Conservation (phyloP, 805 yeast genomes). For the Pichia cabralensis region DNA sequence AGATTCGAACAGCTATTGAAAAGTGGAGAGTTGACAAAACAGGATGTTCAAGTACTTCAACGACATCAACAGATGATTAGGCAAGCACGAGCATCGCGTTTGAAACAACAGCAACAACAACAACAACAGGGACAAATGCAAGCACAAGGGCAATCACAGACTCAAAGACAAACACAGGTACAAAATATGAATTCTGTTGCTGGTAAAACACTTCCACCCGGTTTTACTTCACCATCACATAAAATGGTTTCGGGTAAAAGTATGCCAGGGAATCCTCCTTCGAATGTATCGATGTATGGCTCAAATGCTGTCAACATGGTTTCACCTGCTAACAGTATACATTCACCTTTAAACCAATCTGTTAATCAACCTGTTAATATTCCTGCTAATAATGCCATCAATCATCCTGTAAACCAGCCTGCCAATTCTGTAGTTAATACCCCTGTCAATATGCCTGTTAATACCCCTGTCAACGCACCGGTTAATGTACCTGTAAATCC, state of each 20-base stretch:
- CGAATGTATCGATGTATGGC: too few relatives aligned
- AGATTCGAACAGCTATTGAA: constrained; percentile 24
- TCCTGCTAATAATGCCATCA: background rate
- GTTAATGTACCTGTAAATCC: constrained; percentile 1
- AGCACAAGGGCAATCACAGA: constrained; percentile 4
- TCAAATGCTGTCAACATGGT: too few relatives aligned
- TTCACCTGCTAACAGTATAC: background rate
- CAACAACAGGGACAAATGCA: constrained; percentile 5
- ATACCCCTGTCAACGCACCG: too few relatives aligned
- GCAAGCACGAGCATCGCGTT: constrained; percentile 20
- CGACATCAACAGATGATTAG: constrained; percentile 25
- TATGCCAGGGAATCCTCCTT: background rate
- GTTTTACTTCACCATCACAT: background rate
- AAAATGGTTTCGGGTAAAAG: background rate
- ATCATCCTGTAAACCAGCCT: background rate
- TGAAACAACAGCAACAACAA: constrained; percentile 10
- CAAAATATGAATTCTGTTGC: background rate
- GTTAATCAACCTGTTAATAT: background rate
- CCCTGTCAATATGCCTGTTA: background rate
- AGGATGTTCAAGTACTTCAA: constrained; percentile 23
- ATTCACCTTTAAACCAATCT: background rate
- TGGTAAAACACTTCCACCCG: background rate
- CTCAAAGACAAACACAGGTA: constrained; percentile 1
- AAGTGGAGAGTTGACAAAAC: constrained; percentile 23
- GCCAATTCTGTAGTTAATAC: background rate